These are phyloP conservation scores for Catunica adiposa DNA, from an alignment of 2,329 filamentous ascomycete species.

Conservation along the genomic window DNA sequence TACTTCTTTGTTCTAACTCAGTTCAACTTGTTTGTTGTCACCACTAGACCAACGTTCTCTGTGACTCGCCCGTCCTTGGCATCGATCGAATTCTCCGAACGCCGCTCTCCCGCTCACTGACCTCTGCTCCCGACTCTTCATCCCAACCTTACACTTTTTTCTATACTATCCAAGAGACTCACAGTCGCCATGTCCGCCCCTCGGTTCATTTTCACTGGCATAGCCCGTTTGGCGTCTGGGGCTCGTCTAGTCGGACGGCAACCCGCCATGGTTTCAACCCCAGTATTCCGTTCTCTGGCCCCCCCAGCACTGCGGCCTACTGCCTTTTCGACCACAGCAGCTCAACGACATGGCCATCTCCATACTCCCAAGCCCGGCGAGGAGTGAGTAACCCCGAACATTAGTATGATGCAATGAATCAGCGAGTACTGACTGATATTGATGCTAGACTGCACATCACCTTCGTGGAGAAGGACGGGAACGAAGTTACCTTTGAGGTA, in stretches of 20 bases:
- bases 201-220: slow-evolving; percentile 8
- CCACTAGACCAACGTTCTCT: neutral
- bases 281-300: neutral
- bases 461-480: slow-evolving; percentile 82
- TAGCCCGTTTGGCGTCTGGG: slow-evolving; percentile 6
- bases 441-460: slow-evolving; percentile 59
- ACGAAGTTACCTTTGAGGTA: slow-evolving; percentile 61
- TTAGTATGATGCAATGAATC: neutral
- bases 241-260: slow-evolving; percentile 15
- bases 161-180: neutral
- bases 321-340: slow-evolving; percentile 47
- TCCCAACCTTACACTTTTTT: neutral
- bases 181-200: slow-evolving; percentile 7
- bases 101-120: neutral
- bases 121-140: slow-evolving; percentile 2
- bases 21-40: too few relatives aligned
- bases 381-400: slow-evolving; percentile 47
- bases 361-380: slow-evolving; percentile 74
- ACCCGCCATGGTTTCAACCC: slow-evolving; percentile 12
- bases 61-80: too few relatives aligned
- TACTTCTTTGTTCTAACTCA: neutral
- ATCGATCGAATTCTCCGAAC: too few relatives aligned
- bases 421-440: neutral
- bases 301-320: neutral
- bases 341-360: slow-evolving; percentile 58